Conservation (phyloP, 495 filamentous ascomycete genomes). For the Penicillium egyptiacum region DNA sequence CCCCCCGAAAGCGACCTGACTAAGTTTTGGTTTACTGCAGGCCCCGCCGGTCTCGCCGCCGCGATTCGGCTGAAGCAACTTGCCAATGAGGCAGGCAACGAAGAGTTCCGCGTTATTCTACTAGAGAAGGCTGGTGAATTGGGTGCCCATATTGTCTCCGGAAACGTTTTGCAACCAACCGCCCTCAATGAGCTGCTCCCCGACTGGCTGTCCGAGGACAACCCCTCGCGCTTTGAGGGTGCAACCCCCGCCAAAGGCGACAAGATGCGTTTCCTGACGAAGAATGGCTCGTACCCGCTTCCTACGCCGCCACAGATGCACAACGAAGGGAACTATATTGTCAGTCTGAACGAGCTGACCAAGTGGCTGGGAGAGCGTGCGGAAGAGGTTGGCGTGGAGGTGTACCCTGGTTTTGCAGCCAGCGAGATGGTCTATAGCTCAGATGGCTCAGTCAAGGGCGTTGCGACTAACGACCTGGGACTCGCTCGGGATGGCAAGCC, state of each 20-base stretch:
- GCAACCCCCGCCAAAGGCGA: conserved; percentile 80
- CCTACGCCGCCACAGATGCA: conserved; percentile 96
- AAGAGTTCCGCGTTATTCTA: conserved; percentile 89
- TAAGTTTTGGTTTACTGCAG: conserved; percentile 34
- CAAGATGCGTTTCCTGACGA: conserved; percentile 93
- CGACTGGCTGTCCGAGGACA: conserved; percentile 87
- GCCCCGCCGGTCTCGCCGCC: conserved; percentile 86
- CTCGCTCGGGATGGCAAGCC: conserved; percentile 76
- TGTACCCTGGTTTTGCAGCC: conserved; percentile 95
- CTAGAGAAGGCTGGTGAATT: conserved; percentile 96
- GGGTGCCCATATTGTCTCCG: conserved; percentile 92
- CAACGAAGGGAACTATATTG: conserved; percentile 96
- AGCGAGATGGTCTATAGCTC: conserved; percentile 84
- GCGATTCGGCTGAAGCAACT: conserved; percentile 95
- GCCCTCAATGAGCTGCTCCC: conserved; percentile 89
- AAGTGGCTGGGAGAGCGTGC: conserved; percentile 95
- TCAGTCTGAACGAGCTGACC: conserved; percentile 88
- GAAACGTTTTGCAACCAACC: conserved; percentile 89
- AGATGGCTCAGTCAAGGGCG: conserved; percentile 88
- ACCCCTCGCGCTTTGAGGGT: conserved; percentile 78
- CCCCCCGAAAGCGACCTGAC: conserved; percentile 18
- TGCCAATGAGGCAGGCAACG: conserved; percentile 92
- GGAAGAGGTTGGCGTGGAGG: conserved; percentile 96
- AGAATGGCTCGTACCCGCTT: conserved; percentile 71
- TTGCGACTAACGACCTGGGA: conserved; percentile 94